Conservation (phyloP, 1,284 basidiomycete species). For the Gastroboletus turbinatus region DNA sequence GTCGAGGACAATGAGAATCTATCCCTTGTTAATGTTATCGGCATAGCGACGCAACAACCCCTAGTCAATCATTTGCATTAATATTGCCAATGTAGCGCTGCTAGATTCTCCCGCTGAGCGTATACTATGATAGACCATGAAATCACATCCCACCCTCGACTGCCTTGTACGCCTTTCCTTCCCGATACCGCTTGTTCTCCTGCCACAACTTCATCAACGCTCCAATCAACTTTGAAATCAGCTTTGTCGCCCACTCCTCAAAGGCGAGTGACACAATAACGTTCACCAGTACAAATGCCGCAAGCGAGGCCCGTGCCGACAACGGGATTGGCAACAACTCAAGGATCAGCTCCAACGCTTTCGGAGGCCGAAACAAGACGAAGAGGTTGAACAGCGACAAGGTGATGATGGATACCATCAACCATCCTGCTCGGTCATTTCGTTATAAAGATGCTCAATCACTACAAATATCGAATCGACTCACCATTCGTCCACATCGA, state of each 20-base stretch:
- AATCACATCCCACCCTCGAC: conserved; percentile 62
- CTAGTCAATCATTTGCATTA: not conserved
- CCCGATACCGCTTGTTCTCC: conserved; percentile 48
- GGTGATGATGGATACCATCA: conserved; percentile 71
- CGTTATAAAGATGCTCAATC: conserved; percentile 9
- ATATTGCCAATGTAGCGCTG: not conserved
- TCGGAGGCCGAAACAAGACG: conserved; percentile 72
- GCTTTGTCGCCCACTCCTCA: conserved; percentile 75
- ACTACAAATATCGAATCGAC: conserved; percentile 25
- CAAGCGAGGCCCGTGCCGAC: conserved; percentile 68
- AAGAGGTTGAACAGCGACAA: conserved; percentile 74
- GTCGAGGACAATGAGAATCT: not conserved
- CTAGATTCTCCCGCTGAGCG: not conserved
- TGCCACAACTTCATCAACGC: conserved; percentile 43
- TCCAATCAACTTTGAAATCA: conserved; percentile 59
- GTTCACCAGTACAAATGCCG: conserved; percentile 75
- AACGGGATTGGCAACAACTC: conserved; percentile 80
- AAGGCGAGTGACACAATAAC: conserved; percentile 73
- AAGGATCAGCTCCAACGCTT: conserved; percentile 62
- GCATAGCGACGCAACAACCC: conserved; percentile 22
- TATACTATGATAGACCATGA: not conserved
- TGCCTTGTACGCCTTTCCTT: conserved; percentile 70
- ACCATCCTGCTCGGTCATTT: conserved; percentile 52
- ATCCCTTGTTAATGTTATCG: conserved; percentile 8
- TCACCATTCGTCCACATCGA: conserved; percentile 94